Base-by-base conservation (phyloP, 129 eudicot species). In the Rutidosis leptorrhynchoides region DNA sequence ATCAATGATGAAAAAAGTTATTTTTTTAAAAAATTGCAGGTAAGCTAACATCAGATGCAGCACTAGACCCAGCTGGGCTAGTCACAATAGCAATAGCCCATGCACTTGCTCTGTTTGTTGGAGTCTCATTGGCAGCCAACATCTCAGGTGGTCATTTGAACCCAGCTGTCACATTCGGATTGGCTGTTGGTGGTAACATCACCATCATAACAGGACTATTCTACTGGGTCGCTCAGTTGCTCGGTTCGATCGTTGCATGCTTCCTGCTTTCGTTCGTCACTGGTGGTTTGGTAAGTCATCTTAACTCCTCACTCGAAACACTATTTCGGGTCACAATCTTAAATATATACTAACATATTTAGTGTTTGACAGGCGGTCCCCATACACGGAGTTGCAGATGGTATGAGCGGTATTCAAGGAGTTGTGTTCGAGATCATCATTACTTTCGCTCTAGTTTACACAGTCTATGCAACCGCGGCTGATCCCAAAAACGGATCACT, bases 401-500 rank as follows among this genome's bases (percentile, higher is more conserved):
- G 87, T 8, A 30, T 86, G 70, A 73, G 45, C 26, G 74, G 83
- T 17, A 16, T 62, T 17, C 75, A 81, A 71, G 95, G 90, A 16
- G 83, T 81, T 0, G 83, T 87, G n/a, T 60, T 87, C 67, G 89
- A 87, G 58, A 81, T 81, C 24, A 53, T 87, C 69, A 80, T 87
- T 12, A 87, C 89, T 26, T 87, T 87, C 37, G 87, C 84, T 24
- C 63, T 83, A 19, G 83, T 86, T 17, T 86, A 79, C 61, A 83
- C 94, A 0, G 86, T 84, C 2, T 81, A 87, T 51, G 87, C 95
- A 17, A 87, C 95, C 1, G 87, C 85, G 0, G 87, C 75, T 4
- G 90, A 87, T 80, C 95, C 95, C 24, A 83, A 84, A 73, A 83
- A 79, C 68, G 95, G 90, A 14, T 51, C 90, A 27, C 78, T 87